Conservation (phyloP, 2,329 filamentous ascomycete genomes). For the Aspergillus fumigatiaffinis region DNA sequence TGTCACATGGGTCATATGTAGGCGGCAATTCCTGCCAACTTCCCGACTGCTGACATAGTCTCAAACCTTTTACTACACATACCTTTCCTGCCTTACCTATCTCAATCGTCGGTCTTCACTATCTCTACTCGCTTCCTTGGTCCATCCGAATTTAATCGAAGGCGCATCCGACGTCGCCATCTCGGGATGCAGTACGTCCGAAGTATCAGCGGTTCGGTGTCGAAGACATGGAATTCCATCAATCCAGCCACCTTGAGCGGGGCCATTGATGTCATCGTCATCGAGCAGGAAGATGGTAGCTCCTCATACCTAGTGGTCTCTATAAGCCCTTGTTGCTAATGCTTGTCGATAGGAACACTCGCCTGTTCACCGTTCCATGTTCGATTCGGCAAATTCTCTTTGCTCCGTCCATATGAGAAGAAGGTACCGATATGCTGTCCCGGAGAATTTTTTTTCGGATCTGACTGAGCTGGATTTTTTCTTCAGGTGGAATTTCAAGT, state of each 20-base stretch:
- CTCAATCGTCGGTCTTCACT: slow-evolving; percentile 6
- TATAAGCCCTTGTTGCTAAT: not conserved
- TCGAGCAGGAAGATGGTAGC: slow-evolving; percentile 88
- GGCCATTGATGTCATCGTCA: slow-evolving; percentile 97
- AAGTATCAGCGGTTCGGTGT: slow-evolving; percentile 90
- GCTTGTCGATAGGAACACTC: slow-evolving; percentile 51
- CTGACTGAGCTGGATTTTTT: slow-evolving; percentile 13
- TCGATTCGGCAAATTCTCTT: slow-evolving; percentile 96
- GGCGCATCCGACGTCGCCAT: slow-evolving; percentile 15
- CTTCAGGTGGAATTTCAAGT: slow-evolving; percentile 81
- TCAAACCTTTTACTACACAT: not conserved
- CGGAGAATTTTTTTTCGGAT: not conserved
- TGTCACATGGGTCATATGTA: slow-evolving; percentile 37
- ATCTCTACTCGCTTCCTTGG: slow-evolving; percentile 3
- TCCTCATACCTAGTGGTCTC: not conserved
- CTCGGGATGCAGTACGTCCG: slow-evolving; percentile 91
- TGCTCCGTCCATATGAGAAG: slow-evolving; percentile 92
- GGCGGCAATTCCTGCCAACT: slow-evolving; percentile 27
- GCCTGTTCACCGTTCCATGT: slow-evolving; percentile 97
- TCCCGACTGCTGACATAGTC: slow-evolving; percentile 12
- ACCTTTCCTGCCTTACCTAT: slow-evolving; percentile 3
- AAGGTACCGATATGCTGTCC: slow-evolving; percentile 52
- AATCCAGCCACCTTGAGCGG: slow-evolving; percentile 96
- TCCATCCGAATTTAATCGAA: slow-evolving; percentile 1
- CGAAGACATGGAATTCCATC: slow-evolving; percentile 99